phyloP scores from a whole-genome alignment of 1,284 basidiomycete species.

The Ceratobasidium sp. region DNA sequence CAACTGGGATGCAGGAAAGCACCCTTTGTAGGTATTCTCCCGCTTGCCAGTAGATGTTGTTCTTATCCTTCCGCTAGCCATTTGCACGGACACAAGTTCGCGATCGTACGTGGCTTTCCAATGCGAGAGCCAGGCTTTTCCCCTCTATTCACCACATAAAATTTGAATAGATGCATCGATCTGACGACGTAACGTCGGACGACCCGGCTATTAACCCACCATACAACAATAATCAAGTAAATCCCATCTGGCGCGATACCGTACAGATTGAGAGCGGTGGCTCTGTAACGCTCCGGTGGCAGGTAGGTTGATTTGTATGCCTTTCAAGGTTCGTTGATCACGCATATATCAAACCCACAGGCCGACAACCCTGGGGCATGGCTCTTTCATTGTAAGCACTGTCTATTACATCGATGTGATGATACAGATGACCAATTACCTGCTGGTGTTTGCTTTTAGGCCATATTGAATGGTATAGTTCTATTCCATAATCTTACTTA shows the following conservation, averaged over 20 bases:
- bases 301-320: slow-evolving; percentile 20
- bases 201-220: slow-evolving; percentile 85
- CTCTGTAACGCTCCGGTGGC: slow-evolving; percentile 65
- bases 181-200: slow-evolving; percentile 73
- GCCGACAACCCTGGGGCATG: slow-evolving; percentile 87
- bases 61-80: slow-evolving; percentile 57
- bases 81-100: slow-evolving; percentile 81
- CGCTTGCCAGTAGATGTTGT: neutral
- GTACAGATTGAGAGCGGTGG: slow-evolving; percentile 66
- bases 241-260: slow-evolving; percentile 87
- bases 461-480: slow-evolving; percentile 51
- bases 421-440: neutral
- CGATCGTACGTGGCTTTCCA: slow-evolving; percentile 59
- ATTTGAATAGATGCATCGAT: slow-evolving; percentile 54
- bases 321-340: neutral
- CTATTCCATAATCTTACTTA: neutral
- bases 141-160: neutral
- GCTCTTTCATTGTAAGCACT: slow-evolving; percentile 69
- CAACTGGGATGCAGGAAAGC: slow-evolving; percentile 77
- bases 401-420: neutral
- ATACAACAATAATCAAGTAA: slow-evolving; percentile 71
- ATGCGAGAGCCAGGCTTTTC: neutral
- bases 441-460: no score
- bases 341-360: slow-evolving; percentile 3
- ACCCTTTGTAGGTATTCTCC: slow-evolving; percentile 73